Evolutionary conservation across 169 alveolate species (phyloP).

Genomic region (Babesia ovata): DNA sequence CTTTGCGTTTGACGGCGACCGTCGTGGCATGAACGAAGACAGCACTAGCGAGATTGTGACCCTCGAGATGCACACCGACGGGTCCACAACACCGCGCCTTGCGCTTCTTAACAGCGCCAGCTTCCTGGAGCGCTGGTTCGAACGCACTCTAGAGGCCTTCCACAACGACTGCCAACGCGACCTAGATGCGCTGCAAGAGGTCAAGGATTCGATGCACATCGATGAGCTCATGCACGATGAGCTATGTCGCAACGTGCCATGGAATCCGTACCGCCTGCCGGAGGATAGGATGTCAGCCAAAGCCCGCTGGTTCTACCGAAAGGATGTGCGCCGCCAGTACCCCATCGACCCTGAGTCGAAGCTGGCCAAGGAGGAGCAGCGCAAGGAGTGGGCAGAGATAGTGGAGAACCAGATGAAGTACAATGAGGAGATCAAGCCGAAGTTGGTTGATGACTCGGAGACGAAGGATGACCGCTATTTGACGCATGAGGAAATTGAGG

Average conservation of each 20-base stretch:
- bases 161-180: constrained; percentile 65
- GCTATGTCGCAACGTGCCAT: constrained; percentile 81
- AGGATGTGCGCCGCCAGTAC: constrained; percentile 84
- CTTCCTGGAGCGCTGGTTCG: constrained; percentile 72
- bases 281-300: constrained; percentile 72
- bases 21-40: constrained; percentile 82
- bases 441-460: constrained; percentile 19
- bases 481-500: constrained; percentile 12
- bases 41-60: constrained; percentile 83
- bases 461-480: not conserved
- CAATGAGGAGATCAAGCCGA: constrained; percentile 26
- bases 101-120: constrained; percentile 79
- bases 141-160: constrained; percentile 76
- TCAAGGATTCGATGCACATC: constrained; percentile 47
- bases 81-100: constrained; percentile 82
- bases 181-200: constrained; percentile 73
- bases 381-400: constrained; percentile 36
- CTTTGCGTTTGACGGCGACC: constrained; percentile 81
- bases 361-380: constrained; percentile 77
- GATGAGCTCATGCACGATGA: constrained; percentile 79
- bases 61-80: constrained; percentile 85
- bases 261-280: constrained; percentile 83
- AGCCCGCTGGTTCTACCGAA: constrained; percentile 76
- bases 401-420: constrained; percentile 45
- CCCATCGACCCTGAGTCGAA: constrained; percentile 79